Percentiles rank a stretch among this genome's conserved stretches.
These are phyloP conservation scores for Picea abies DNA, from an alignment of 83 land plant species.

Conservation along the genomic window DNA sequence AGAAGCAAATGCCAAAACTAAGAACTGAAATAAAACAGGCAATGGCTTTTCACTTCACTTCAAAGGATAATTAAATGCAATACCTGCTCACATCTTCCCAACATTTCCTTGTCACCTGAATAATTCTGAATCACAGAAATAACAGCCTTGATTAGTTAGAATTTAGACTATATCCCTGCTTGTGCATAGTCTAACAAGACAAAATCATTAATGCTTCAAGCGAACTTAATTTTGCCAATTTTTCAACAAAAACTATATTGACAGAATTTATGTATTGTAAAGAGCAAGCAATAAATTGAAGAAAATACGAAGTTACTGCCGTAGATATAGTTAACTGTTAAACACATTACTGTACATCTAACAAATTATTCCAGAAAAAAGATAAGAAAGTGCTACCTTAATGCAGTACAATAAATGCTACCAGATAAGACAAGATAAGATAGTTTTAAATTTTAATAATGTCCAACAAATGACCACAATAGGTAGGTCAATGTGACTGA, in stretches of 20 bases:
- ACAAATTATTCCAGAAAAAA: background rate
- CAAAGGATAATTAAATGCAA: constrained; percentile 13
- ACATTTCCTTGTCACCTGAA: constrained; percentile 68
- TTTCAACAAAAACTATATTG: no score
- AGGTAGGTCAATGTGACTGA: no score
- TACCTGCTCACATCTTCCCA: constrained; percentile 97
- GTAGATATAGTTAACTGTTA: background rate
- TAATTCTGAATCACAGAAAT: constrained; percentile 58
- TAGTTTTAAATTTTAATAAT: no score
- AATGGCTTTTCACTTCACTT: background rate
- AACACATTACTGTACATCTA: background rate
- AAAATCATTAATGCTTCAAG: background rate
- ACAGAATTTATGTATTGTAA: no score
- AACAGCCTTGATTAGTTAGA: constrained; percentile 8
- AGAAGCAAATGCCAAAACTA: background rate
- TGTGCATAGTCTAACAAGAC: background rate
- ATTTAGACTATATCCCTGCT: background rate
- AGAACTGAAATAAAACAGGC: constrained; percentile 10
- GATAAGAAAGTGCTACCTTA: background rate
- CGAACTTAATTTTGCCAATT: no score
- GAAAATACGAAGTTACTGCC: background rate
- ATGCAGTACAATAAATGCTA: background rate
- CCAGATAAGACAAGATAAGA: no score
- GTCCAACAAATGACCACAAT: no score
- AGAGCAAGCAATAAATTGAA: background rate